Percentiles rank a stretch among this genome's conserved stretches.
Evolutionary conservation across 495 filamentous ascomycete genomes (phyloP).

Genomic region (Penicillium tannophilum): DNA sequence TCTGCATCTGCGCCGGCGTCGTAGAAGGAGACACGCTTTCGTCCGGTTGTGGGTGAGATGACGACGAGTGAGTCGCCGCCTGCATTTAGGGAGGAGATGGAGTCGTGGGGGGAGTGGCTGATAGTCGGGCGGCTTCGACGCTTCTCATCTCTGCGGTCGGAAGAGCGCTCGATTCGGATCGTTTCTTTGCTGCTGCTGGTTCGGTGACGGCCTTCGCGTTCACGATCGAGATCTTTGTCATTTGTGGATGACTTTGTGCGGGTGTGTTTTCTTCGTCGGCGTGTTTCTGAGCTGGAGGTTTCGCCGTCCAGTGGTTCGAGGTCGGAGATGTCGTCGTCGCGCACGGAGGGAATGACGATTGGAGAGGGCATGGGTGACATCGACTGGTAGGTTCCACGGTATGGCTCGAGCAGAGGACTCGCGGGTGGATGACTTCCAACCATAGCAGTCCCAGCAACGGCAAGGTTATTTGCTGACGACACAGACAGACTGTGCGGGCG

Average conservation of each 20-base stretch:
- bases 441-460: conserved; percentile 26
- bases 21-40: conserved; percentile 64
- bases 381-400: conserved; percentile 91
- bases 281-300: conserved; percentile 35
- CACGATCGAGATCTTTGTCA: conserved; percentile 20
- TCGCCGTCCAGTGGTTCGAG: conserved; percentile 44
- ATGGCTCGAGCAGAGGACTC: conserved; percentile 88
- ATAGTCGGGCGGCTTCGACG: conserved; percentile 29
- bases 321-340: conserved; percentile 55
- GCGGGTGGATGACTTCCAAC: conserved; percentile 58
- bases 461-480: conserved; percentile 43
- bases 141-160: conserved; percentile 36
- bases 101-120: conserved; percentile 30
- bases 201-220: conserved; percentile 6
- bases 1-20: conserved; percentile 78
- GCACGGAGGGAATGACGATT: conserved; percentile 44
- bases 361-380: conserved; percentile 95
- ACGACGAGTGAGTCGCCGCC: conserved; percentile 30
- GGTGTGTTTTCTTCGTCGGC: conserved; percentile 32
- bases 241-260: conserved; percentile 31
- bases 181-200: conserved; percentile 25
- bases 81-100: conserved; percentile 21
- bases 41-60: conserved; percentile 32
- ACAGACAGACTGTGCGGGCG: conserved; percentile 43
- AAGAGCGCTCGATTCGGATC: conserved; percentile 21